Evolutionary conservation across 768 basidiomycete genomes (phyloP).

Genomic region (Xerocomus potaroensis): DNA sequence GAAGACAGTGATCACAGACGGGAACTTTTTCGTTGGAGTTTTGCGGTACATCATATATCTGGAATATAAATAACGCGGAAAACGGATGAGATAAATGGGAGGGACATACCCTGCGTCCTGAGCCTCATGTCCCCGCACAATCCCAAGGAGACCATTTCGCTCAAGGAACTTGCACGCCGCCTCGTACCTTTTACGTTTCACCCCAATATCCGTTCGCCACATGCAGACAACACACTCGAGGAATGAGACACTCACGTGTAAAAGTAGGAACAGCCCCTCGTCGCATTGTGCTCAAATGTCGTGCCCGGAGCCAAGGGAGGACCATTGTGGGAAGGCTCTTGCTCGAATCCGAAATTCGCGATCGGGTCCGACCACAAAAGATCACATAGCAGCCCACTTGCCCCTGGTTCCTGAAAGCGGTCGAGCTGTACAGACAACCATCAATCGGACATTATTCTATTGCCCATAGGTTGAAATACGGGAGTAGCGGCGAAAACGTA

Average conservation of each 20-base stretch:
- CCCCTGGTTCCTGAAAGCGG: constrained; percentile 91
- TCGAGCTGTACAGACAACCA: constrained; percentile 56
- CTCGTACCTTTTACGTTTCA: constrained; percentile 53
- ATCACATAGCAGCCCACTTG: constrained; percentile 88
- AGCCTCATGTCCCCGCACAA: constrained; percentile 96
- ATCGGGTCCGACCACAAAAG: constrained; percentile 96
- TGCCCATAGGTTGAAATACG: neutral
- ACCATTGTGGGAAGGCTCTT: constrained; percentile 46
- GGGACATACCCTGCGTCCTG: constrained; percentile 85
- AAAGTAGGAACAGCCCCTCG: constrained; percentile 88
- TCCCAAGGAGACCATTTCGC: constrained; percentile 81
- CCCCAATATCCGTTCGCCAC: neutral
- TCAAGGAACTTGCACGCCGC: constrained; percentile 95
- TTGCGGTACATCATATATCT: constrained; percentile 94
- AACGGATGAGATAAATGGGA: neutral
- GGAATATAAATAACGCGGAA: neutral
- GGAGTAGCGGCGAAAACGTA: constrained; percentile 31
- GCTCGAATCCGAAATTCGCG: constrained; percentile 81
- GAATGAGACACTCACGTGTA: constrained; percentile 64
- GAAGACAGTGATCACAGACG: constrained; percentile 97
- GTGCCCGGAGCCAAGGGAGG: constrained; percentile 52
- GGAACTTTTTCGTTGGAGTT: constrained; percentile 92
- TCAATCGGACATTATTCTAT: constrained; percentile 5
- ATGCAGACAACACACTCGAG: neutral
- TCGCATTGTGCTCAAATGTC: constrained; percentile 75